Percentiles rank a stretch among this genome's conserved stretches.
Evolutionary conservation across 2,329 filamentous ascomycete genomes (phyloP).

Genomic region (Aspergillus sp.): DNA sequence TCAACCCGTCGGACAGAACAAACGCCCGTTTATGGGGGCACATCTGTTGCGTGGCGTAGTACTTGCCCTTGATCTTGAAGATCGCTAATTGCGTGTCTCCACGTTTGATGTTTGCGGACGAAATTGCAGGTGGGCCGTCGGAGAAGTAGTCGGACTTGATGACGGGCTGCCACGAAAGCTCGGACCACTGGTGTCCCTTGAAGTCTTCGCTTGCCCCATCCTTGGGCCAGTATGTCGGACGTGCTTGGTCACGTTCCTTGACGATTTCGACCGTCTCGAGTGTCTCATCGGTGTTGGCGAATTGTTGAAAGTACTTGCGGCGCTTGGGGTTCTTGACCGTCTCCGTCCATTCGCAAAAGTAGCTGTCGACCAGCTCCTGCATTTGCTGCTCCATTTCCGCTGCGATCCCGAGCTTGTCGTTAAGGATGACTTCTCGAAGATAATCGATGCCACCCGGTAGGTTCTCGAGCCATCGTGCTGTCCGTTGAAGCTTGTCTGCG

Average conservation of each 20-base stretch:
- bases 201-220: constrained; percentile 73
- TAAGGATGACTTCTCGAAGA: constrained; percentile 77
- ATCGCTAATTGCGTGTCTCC: constrained; percentile 88
- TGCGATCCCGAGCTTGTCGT: constrained; percentile 85
- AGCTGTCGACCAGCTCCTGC: constrained; percentile 79
- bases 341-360: constrained; percentile 92
- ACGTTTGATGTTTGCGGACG: constrained; percentile 77
- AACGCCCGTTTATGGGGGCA: constrained; percentile 91
- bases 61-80: constrained; percentile 79
- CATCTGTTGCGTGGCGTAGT: constrained; percentile 91
- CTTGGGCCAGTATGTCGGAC: constrained; percentile 78
- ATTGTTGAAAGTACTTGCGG: constrained; percentile 75
- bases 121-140: constrained; percentile 67
- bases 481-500: constrained; percentile 86
- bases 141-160: constrained; percentile 72
- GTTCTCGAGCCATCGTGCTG: constrained; percentile 83
- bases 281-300: constrained; percentile 78
- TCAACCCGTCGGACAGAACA: constrained; percentile 81
- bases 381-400: constrained; percentile 85
- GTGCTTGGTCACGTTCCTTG: constrained; percentile 70
- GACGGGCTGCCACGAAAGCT: constrained; percentile 77
- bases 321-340: constrained; percentile 72
- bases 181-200: constrained; percentile 67
- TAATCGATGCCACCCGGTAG: constrained; percentile 84
- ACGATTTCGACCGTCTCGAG: constrained; percentile 72